Conservation (phyloP, 2,329 filamentous ascomycete species). For the Fusarium drepaniforme region DNA sequence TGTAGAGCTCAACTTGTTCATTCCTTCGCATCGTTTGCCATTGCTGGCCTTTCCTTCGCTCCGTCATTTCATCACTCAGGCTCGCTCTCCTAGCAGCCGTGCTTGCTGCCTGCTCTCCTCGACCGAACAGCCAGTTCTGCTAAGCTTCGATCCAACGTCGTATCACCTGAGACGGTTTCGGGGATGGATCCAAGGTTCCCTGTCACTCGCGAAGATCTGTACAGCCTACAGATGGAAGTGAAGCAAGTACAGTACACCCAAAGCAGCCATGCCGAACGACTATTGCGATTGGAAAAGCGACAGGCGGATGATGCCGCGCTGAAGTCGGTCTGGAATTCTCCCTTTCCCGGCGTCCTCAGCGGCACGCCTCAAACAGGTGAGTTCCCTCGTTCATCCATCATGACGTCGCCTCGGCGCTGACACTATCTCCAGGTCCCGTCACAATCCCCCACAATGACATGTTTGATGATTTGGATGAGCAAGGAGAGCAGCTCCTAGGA, state of each 20-base stretch:
- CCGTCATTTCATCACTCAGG: slow-evolving; percentile 5
- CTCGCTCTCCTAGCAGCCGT: background rate
- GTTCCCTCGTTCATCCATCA: slow-evolving; percentile 41
- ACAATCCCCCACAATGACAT: slow-evolving; percentile 85
- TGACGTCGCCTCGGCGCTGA: slow-evolving; percentile 25
- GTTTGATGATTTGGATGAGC: slow-evolving; percentile 92
- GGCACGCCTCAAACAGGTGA: slow-evolving; percentile 90
- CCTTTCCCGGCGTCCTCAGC: slow-evolving; percentile 87
- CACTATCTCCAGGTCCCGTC: slow-evolving; percentile 72
- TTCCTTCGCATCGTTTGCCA: slow-evolving; percentile 21
- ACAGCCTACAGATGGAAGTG: slow-evolving; percentile 77
- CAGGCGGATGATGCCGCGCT: slow-evolving; percentile 75
- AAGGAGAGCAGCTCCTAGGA: slow-evolving; percentile 82
- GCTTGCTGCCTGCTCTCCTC: background rate
- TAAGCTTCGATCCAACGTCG: background rate
- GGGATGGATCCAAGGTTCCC: slow-evolving; percentile 75
- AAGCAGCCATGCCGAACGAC: slow-evolving; percentile 71
- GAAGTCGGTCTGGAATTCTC: slow-evolving; percentile 94
- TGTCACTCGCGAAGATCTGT: slow-evolving; percentile 72
- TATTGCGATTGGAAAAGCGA: slow-evolving; percentile 73
- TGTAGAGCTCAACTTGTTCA: slow-evolving; percentile 15
- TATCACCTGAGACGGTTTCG: slow-evolving; percentile 25
- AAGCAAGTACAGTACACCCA: slow-evolving; percentile 76
- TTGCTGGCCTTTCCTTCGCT: slow-evolving; percentile 16
- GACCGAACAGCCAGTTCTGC: slow-evolving; percentile 2